These are phyloP conservation scores for Microdochium paspali DNA, from an alignment of 2,329 filamentous ascomycete species.

Conservation along the genomic window DNA sequence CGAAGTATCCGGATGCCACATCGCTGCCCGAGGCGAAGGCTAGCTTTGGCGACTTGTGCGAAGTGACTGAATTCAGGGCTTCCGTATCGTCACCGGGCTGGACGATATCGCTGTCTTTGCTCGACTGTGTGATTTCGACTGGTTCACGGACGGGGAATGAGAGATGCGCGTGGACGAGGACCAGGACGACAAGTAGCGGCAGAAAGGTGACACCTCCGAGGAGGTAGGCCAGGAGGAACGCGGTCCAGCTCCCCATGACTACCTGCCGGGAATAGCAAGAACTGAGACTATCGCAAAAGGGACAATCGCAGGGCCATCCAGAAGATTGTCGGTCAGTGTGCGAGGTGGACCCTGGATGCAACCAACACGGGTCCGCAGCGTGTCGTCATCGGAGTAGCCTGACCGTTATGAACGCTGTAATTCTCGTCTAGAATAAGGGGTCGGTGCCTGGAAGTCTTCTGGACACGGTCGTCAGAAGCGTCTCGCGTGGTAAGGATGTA, in stretches of 20 bases:
- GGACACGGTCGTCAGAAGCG: no score
- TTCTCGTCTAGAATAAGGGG: background rate
- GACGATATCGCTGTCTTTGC: constrained; percentile 32
- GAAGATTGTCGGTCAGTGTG: background rate
- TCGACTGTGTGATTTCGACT: constrained; percentile 18
- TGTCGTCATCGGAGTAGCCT: background rate
- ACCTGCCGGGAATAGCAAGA: background rate
- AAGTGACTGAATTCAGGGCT: constrained; percentile 43
- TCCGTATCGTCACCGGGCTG: constrained; percentile 56
- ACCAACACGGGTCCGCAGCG: no score
- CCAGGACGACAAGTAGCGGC: constrained; percentile 54
- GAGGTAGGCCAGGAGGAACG: constrained; percentile 67
- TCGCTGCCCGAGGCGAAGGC: constrained; percentile 54
- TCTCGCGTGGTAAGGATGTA: no score
- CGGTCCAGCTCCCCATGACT: constrained; percentile 26
- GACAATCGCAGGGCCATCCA: background rate
- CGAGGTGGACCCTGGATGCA: background rate
- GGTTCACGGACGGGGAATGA: constrained; percentile 49
- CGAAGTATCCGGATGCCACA: constrained; percentile 84
- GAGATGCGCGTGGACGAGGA: constrained; percentile 60
- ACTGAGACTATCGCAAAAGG: background rate
- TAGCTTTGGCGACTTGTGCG: constrained; percentile 46
- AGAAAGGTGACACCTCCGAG: constrained; percentile 83
- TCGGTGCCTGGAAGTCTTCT: no score
- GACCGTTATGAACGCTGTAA: background rate